Evolutionary conservation across 2,329 filamentous ascomycete species (phyloP), one percentile per base, ranked within the genome.

Genomic region (Thelonectria olida): DNA sequence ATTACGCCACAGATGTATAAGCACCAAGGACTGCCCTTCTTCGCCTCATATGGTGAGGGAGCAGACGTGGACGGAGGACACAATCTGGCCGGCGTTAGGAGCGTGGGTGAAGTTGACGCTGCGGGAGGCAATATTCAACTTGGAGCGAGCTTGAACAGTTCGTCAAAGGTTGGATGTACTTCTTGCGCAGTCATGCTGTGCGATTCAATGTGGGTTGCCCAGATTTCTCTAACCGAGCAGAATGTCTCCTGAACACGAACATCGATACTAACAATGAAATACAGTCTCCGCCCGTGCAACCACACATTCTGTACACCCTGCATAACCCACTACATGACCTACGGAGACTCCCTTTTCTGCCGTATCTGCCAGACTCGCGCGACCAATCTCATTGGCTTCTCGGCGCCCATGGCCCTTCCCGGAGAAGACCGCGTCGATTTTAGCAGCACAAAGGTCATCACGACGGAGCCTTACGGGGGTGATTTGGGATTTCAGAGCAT

Each of bases 351-450:
- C 4, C 28, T 58, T 5, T 50, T 54, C 12, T 62, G 59, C 20
- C 36, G 36, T 3, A 38, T 62, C 19, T 62, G 59, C 44, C 58
- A 50, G 13, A 45, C 44, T 17, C 42, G 54, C 7, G 54, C 54
- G 5, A 54, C 8, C 1, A 58, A 54, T n/a, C 44, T 62, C 13
- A 8, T 62, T 3, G 59, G 54, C 44, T 62, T 62, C 45, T 58
- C 54, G 5, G 59, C 59, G 17, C 59, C 59, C 8, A 62, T 62
- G 59, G 59, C 54, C 2, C 54, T 62, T 7, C 59, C 54, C 8
- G 59, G 59, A 7, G 22, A 54, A 17, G 59, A 62, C 34, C 20
- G 20, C 10, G 39, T 38, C 39, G 55, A 58, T 42, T 49, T 55
- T 13, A 52, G 49, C n/a, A 34, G 39, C 9, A 36, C 39, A 1